phyloP scores from a whole-genome alignment of 768 basidiomycete species.

The Tricholoma sp. region DNA sequence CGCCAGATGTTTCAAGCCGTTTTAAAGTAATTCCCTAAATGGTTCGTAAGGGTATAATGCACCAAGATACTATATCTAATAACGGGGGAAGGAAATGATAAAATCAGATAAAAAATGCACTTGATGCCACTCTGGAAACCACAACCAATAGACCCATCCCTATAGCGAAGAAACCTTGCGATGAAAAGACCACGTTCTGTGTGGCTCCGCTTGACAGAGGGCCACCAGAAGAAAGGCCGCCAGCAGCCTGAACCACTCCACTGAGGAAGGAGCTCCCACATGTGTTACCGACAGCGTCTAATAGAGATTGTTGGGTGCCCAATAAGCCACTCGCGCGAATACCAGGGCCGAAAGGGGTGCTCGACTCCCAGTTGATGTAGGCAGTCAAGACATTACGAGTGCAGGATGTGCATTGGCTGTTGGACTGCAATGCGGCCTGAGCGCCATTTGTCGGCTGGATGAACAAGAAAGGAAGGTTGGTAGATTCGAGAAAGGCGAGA shows the following conservation, averaged over 20 bases:
- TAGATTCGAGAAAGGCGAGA: conserved; percentile 42
- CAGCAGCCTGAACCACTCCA: conserved; percentile 65
- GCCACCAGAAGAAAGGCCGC: conserved; percentile 43
- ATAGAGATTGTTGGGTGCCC: conserved; percentile 59
- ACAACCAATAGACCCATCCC: conserved; percentile 12
- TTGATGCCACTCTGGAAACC: conserved; percentile 9
- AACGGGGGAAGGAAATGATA: conserved; percentile 1
- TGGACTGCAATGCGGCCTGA: conserved; percentile 27
- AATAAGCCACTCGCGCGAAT: conserved; percentile 61
- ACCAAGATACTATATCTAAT: conserved; percentile 14
- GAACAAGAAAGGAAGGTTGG: conserved; percentile 82
- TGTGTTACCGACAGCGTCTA: conserved; percentile 49
- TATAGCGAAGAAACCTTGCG: conserved; percentile 15
- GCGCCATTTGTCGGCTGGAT: conserved; percentile 34
- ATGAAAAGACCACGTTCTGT: conserved; percentile 18
- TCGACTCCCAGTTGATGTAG: conserved; percentile 75
- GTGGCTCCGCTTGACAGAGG: conserved; percentile 21
- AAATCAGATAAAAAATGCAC: conserved; percentile 8
- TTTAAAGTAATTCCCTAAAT: conserved; percentile 14
- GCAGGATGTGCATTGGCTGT: conserved; percentile 75
- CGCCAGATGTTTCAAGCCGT: conserved; percentile 1
- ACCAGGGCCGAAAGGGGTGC: conserved; percentile 72
- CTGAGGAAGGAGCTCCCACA: conserved; percentile 74
- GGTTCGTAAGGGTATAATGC: conserved; percentile 18
- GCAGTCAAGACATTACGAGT: conserved; percentile 67